These are phyloP conservation scores for Dactylonectria estremocensis DNA, from an alignment of 2,329 filamentous ascomycete genomes.

Conservation along the genomic window DNA sequence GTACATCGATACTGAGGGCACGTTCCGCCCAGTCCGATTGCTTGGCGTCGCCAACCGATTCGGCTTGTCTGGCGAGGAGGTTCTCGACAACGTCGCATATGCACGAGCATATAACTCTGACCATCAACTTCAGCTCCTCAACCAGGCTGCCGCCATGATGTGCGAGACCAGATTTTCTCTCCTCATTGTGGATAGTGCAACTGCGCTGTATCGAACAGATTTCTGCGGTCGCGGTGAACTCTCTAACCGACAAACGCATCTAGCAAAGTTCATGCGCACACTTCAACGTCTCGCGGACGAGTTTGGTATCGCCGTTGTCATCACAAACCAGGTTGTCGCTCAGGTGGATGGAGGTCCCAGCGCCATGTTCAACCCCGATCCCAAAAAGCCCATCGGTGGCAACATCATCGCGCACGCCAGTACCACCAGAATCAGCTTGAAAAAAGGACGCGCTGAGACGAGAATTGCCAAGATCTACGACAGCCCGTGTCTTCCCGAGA, in stretches of 20 bases:
- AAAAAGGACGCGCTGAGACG: constrained; percentile 96
- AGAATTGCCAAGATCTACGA: constrained; percentile 99
- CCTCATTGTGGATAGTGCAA: constrained; percentile 95
- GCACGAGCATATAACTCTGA: constrained; percentile 99
- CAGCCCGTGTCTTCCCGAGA: constrained; percentile 96
- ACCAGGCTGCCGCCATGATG: constrained; percentile 99
- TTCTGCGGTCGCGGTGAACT: constrained; percentile 97
- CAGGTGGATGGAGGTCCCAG: constrained; percentile 97
- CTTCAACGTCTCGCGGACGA: constrained; percentile 84
- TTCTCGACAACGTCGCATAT: constrained; percentile 98
- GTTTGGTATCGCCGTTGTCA: constrained; percentile 98
- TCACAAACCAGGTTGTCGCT: constrained; percentile 98
- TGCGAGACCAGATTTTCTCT: constrained; percentile 98
- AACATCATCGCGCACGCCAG: constrained; percentile 99
- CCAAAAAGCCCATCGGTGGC: constrained; percentile 98
- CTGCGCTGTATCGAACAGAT: constrained; percentile 94
- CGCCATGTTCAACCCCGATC: constrained; percentile 99
- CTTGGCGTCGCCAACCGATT: constrained; percentile 95
- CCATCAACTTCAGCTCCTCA: constrained; percentile 94
- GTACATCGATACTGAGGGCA: constrained; percentile 98
- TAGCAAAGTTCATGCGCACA: constrained; percentile 90
- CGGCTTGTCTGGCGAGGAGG: constrained; percentile 95
- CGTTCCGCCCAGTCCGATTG: constrained; percentile 92
- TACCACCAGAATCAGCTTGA: constrained; percentile 93
- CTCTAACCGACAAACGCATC: constrained; percentile 90